These are phyloP conservation scores for Castanopsis chinensis DNA, from an alignment of 306 rosid species.

Conservation along the genomic window DNA sequence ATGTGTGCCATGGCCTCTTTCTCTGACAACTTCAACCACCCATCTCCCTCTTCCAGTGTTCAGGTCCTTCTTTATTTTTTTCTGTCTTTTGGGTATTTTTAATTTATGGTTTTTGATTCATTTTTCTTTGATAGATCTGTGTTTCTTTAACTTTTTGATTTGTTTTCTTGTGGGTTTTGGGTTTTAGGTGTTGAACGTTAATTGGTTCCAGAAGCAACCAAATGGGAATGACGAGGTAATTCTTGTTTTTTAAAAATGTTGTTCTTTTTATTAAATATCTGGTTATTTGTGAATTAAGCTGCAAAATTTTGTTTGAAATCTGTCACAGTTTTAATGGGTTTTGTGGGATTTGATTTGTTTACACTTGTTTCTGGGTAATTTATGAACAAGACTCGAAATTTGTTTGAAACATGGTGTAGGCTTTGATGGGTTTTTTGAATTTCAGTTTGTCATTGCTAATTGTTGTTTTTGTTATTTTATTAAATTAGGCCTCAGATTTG, in stretches of 20 bases:
- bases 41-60: conserved; percentile 67
- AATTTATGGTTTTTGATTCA: neutral
- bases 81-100: neutral
- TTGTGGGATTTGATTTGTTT: neutral
- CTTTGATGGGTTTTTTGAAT: neutral
- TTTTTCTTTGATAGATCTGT: conserved; percentile 27
- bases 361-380: neutral
- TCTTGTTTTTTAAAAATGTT: neutral
- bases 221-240: conserved; percentile 87
- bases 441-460: neutral
- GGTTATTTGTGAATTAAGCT: neutral
- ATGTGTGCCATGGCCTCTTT: conserved; percentile 78
- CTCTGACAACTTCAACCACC: conserved; percentile 66
- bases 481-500: neutral
- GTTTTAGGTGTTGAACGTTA: conserved; percentile 64
- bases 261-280: neutral
- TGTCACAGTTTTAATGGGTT: neutral
- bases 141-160: neutral
- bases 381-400: neutral
- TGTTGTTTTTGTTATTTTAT: neutral
- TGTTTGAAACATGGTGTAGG: neutral
- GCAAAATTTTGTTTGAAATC: neutral
- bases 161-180: neutral
- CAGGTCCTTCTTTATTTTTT: conserved; percentile 34
- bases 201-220: conserved; percentile 93